Evolutionary conservation across 2,329 filamentous ascomycete species (phyloP).

Genomic region (Ophiostoma tasmaniense): DNA sequence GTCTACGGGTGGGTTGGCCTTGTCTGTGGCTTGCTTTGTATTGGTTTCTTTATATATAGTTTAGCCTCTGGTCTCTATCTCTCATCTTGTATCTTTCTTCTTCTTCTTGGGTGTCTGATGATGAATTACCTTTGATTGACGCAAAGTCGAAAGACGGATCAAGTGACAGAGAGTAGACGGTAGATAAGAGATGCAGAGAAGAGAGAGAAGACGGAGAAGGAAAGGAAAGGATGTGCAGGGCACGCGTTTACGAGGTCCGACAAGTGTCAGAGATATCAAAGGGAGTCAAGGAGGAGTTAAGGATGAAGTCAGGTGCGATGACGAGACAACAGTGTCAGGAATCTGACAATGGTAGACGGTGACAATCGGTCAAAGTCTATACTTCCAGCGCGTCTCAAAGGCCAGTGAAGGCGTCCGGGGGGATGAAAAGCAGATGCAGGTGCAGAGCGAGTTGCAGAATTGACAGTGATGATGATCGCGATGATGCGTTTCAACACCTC

Average conservation of each 20-base stretch:
- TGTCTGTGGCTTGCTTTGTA: background rate
- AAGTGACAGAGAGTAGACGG: background rate
- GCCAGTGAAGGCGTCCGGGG: constrained; percentile 57
- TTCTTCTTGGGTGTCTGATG: background rate
- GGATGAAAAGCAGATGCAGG: background rate
- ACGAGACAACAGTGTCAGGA: background rate
- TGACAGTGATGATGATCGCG: background rate
- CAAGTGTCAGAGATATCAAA: background rate
- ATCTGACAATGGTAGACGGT: background rate
- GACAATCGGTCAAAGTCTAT: background rate
- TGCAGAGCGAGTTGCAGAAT: background rate
- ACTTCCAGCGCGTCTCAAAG: constrained; percentile 34
- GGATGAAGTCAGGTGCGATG: background rate
- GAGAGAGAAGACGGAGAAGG: background rate
- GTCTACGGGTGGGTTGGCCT: background rate
- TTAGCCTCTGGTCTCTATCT: constrained; percentile 5
- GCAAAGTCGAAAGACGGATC: background rate
- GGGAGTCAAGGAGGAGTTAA: background rate
- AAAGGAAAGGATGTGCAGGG: background rate
- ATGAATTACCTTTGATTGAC: background rate
- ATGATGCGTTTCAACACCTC: background rate
- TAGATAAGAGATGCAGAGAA: constrained; percentile 1
- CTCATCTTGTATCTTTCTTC: background rate
- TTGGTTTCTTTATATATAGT: background rate
- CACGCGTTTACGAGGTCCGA: background rate